These are phyloP conservation scores for Geranium incanum DNA, from an alignment of 441 rosid species.

Conservation along the genomic window DNA sequence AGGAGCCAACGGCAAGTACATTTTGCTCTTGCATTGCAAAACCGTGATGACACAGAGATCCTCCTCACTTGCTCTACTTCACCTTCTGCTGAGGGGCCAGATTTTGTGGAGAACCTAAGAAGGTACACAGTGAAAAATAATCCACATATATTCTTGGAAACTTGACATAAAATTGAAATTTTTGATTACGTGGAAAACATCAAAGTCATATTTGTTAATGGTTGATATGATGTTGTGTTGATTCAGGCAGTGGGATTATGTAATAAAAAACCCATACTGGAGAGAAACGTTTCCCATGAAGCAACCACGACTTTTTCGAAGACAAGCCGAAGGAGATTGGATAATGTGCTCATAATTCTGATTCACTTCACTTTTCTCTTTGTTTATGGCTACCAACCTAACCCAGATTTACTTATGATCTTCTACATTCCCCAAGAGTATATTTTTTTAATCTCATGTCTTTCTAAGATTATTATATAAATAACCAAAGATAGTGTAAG, in stretches of 20 bases:
- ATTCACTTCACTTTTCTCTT: neutral
- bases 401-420: no score
- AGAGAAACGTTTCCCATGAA: slow-evolving; percentile 40
- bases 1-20: slow-evolving; percentile 38
- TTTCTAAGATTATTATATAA: no score
- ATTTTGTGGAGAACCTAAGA: slow-evolving; percentile 57
- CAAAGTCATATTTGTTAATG: no score
- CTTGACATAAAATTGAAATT: no score
- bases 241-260: slow-evolving; percentile 54
- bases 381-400: no score
- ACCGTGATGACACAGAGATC: slow-evolving; percentile 51
- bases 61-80: slow-evolving; percentile 60
- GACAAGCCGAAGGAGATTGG: slow-evolving; percentile 54
- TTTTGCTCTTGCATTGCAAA: slow-evolving; percentile 29
- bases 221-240: neutral
- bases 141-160: no score
- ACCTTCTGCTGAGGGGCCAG: slow-evolving; percentile 70
- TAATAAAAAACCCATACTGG: slow-evolving; percentile 58
- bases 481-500: no score
- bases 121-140: slow-evolving; percentile 29
- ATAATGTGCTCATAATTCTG: slow-evolving; percentile 24
- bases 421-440: no score
- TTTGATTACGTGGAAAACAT: no score
- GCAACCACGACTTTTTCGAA: slow-evolving; percentile 53
- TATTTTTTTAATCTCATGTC: no score